Evolutionary conservation across 192 early-diverging fungal genomes (phyloP).

Genomic region (Jimgerdemannia lactiflua): DNA sequence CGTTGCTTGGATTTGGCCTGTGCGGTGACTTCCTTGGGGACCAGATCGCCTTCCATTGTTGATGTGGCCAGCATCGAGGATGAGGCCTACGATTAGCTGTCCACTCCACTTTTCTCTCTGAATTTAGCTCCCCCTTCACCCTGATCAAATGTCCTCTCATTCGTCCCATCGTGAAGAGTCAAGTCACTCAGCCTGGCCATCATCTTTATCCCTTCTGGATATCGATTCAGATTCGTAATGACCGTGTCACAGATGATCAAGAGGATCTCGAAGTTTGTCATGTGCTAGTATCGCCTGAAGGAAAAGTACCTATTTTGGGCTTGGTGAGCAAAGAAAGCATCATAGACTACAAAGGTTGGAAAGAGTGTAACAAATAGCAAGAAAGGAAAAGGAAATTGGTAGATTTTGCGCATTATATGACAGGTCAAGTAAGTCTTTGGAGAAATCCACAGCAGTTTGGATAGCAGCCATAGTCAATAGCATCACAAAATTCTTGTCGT

Average conservation of each 20-base stretch:
- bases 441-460: slow-evolving; percentile 50
- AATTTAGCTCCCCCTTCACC: slow-evolving; percentile 33
- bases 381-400: too few species aligned
- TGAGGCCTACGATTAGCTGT: slow-evolving; percentile 59
- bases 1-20: slow-evolving; percentile 68
- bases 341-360: slow-evolving; percentile 39
- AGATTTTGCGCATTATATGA: slow-evolving; percentile 24
- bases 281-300: slow-evolving; percentile 57
- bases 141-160: slow-evolving; percentile 50
- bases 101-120: neutral
- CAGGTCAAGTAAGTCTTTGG: slow-evolving; percentile 51
- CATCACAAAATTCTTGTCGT: slow-evolving; percentile 86
- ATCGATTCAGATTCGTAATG: slow-evolving; percentile 49
- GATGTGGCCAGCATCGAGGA: slow-evolving; percentile 93
- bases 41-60: slow-evolving; percentile 82
- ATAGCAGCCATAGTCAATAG: slow-evolving; percentile 85
- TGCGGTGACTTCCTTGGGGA: slow-evolving; percentile 62
- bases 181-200: slow-evolving; percentile 59
- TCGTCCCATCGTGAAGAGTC: slow-evolving; percentile 60
- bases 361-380: too few species aligned
- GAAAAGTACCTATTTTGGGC: slow-evolving; percentile 80
- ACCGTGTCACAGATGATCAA: slow-evolving; percentile 66
- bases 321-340: slow-evolving; percentile 58
- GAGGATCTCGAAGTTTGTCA: slow-evolving; percentile 41
- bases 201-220: slow-evolving; percentile 49